phyloP scores from a whole-genome alignment of 495 filamentous ascomycete genomes.

The Lepidopterella palustris region DNA sequence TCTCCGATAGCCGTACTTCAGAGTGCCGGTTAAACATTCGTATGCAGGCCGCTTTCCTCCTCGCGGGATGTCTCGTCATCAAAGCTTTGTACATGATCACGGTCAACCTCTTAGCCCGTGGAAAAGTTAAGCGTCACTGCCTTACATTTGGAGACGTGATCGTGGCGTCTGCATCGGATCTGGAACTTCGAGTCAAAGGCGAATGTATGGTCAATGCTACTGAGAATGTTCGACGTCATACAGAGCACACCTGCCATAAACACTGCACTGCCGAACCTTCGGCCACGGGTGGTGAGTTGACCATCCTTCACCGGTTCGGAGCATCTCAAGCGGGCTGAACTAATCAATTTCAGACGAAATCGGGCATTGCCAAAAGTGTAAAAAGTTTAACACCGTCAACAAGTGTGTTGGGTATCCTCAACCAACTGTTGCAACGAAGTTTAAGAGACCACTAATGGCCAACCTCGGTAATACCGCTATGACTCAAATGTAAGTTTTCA shows the following conservation, averaged over 20 bases:
- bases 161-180: conserved; percentile 20
- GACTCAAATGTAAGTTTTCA: conserved; percentile 12
- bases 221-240: conserved; percentile 9
- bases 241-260: conserved; percentile 21
- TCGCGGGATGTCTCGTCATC: conserved; percentile 11
- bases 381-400: conserved; percentile 17
- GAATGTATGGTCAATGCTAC: conserved; percentile 21
- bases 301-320: background rate
- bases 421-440: conserved; percentile 20
- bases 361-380: conserved; percentile 25
- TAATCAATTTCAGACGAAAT: conserved; percentile 13
- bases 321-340: background rate
- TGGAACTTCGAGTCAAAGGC: conserved; percentile 18
- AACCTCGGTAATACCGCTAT: conserved; percentile 23
- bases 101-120: conserved; percentile 17
- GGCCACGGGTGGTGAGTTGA: conserved; percentile 12
- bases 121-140: conserved; percentile 15
- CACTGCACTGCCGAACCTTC: conserved; percentile 20
- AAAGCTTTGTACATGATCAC: conserved; percentile 24
- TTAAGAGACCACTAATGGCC: conserved; percentile 19
- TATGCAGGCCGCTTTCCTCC: conserved; percentile 22
- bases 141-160: conserved; percentile 26
- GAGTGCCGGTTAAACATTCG: conserved; percentile 22
- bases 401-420: conserved; percentile 4
- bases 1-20: background rate